Percentiles rank a stretch among this genome's conserved stretches.
Conservation (phyloP, 148 eudicot genomes). For the Camellia japonica region DNA sequence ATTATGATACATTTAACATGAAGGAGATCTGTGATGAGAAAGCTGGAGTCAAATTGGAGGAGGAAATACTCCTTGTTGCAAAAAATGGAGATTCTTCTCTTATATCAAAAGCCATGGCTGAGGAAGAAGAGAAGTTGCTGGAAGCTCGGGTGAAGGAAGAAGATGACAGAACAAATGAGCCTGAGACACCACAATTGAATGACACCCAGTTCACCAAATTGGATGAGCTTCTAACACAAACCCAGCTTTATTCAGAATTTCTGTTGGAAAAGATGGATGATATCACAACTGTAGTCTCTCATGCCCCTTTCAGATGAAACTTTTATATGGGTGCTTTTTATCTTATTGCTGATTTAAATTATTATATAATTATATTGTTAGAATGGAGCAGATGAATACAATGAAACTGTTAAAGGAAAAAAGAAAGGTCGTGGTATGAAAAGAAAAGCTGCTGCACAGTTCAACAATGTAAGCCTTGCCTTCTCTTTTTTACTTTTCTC, state of each 20-base stretch:
- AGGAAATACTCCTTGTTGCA: slow-evolving; percentile 38
- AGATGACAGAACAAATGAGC: slow-evolving; percentile 29
- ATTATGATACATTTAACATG: neutral
- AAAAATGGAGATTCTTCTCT: slow-evolving; percentile 64
- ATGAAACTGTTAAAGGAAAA: slow-evolving; percentile 33
- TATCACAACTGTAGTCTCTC: slow-evolving; percentile 53
- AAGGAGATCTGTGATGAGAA: slow-evolving; percentile 53
- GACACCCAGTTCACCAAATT: slow-evolving; percentile 78
- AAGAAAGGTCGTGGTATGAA: slow-evolving; percentile 74
- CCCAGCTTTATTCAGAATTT: slow-evolving; percentile 86
- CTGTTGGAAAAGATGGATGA: slow-evolving; percentile 92
- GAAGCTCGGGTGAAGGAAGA: slow-evolving; percentile 61
- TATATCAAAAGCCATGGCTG: slow-evolving; percentile 51
- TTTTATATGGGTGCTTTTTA: neutral
- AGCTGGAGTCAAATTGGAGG: slow-evolving; percentile 41
- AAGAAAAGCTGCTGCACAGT: slow-evolving; percentile 56
- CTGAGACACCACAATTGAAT: slow-evolving; percentile 45
- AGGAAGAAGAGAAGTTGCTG: slow-evolving; percentile 64
- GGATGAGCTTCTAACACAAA: slow-evolving; percentile 85
- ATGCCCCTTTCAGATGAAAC: slow-evolving; percentile 3
- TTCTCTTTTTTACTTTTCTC: neutral
- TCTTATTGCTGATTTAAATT: slow-evolving; percentile 9
- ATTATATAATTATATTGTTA: slow-evolving; percentile 24
- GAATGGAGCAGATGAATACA: slow-evolving; percentile 68
- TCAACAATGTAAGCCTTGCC: slow-evolving; percentile 54